Percentiles rank a stretch among this genome's conserved stretches.
Evolutionary conservation across 2,329 filamentous ascomycete genomes (phyloP).

Genomic region (Dothidotthia symphoricarpi): DNA sequence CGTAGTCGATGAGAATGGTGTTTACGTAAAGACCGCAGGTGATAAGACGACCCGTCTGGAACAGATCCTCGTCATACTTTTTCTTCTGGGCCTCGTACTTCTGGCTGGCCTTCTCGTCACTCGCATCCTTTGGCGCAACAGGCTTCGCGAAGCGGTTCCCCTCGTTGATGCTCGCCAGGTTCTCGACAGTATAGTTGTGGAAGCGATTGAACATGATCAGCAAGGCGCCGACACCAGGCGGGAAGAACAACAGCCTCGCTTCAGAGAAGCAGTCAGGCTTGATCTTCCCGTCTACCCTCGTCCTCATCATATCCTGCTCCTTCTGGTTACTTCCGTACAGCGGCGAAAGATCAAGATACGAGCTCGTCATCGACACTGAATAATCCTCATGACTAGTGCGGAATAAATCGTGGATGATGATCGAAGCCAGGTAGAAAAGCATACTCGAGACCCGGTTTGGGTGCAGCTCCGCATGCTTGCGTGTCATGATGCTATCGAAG

Average conservation of each 20-base stretch:
- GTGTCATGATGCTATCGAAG: slow-evolving; percentile 66
- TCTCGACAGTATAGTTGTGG: slow-evolving; percentile 81
- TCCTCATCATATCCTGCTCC: slow-evolving; percentile 65
- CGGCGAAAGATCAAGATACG: slow-evolving; percentile 71
- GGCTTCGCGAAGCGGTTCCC: slow-evolving; percentile 73
- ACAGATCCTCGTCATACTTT: slow-evolving; percentile 49
- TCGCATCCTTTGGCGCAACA: slow-evolving; percentile 24
- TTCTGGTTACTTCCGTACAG: slow-evolving; percentile 69
- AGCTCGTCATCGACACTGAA: slow-evolving; percentile 66
- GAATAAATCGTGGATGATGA: slow-evolving; percentile 64
- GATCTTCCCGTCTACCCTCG: slow-evolving; percentile 64
- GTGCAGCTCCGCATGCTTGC: slow-evolving; percentile 62
- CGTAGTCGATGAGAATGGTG: slow-evolving; percentile 55
- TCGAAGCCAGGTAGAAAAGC: slow-evolving; percentile 71
- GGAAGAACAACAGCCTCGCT: slow-evolving; percentile 63
- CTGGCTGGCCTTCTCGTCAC: slow-evolving; percentile 45
- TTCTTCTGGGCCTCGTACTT: slow-evolving; percentile 35
- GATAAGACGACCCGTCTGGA: slow-evolving; percentile 53
- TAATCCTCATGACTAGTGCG: slow-evolving; percentile 63
- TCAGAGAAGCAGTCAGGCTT: slow-evolving; percentile 71
- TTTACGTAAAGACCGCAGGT: slow-evolving; percentile 56
- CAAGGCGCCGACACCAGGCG: slow-evolving; percentile 65
- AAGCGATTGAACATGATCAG: slow-evolving; percentile 70
- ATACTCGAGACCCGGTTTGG: slow-evolving; percentile 72
- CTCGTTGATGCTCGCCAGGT: slow-evolving; percentile 84